phyloP scores from a whole-genome alignment of 73 alveolate genomes.

The Breviolum minutum region DNA sequence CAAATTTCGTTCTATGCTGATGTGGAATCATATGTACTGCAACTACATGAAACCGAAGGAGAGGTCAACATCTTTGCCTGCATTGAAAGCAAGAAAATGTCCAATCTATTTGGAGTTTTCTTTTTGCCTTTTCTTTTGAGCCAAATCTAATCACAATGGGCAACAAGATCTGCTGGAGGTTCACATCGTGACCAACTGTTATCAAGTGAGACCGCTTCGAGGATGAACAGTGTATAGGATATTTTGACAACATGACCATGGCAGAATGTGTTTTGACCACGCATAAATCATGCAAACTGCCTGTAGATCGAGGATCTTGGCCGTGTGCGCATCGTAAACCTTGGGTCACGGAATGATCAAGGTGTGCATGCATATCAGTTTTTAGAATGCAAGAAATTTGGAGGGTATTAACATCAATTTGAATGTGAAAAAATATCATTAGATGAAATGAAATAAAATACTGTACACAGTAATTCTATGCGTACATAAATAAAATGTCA shows the following conservation, averaged over 20 bases:
- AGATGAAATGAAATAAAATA: neutral
- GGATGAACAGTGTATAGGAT: no score
- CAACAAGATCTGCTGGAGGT: no score
- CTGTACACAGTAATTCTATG: neutral
- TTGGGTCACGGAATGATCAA: neutral
- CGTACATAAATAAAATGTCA: neutral
- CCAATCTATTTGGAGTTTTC: no score
- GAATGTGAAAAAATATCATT: no score
- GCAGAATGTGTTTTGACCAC: neutral
- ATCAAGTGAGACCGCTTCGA: no score
- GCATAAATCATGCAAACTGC: neutral
- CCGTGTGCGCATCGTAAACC: constrained; percentile 59
- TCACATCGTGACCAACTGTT: no score
- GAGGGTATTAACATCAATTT: neutral
- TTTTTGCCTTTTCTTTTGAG: no score
- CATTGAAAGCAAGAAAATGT: no score
- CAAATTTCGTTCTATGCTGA: neutral
- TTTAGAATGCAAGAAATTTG: neutral
- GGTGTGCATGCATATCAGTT: no score
- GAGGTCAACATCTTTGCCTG: no score
- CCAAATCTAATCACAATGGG: no score
- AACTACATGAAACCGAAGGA: neutral
- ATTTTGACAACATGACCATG: no score
- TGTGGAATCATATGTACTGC: neutral
- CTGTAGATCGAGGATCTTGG: constrained; percentile 29